These are phyloP conservation scores for Clavispora fructus DNA, from an alignment of 805 yeast species.

Conservation along the genomic window DNA sequence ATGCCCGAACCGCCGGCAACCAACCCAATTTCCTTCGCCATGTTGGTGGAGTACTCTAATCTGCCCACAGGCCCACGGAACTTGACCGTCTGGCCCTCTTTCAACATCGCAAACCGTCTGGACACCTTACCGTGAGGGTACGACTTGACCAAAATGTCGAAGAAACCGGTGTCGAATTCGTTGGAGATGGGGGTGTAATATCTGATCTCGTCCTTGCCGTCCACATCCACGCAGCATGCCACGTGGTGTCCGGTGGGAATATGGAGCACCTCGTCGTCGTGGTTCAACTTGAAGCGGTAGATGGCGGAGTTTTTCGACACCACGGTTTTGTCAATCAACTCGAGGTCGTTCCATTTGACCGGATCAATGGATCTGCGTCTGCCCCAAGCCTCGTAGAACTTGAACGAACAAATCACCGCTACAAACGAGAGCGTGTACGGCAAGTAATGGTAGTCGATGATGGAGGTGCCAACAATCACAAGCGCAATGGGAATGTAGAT, in stretches of 20 bases:
- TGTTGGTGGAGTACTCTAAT: conserved; percentile 52
- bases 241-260: conserved; percentile 75
- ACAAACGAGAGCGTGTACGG: conserved; percentile 40
- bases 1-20: conserved; percentile 88
- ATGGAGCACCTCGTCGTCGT: conserved; percentile 55
- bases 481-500: conserved; percentile 65
- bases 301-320: conserved; percentile 68
- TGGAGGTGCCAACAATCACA: conserved; percentile 53
- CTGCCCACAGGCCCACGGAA: conserved; percentile 81
- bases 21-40: conserved; percentile 59
- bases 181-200: conserved; percentile 76
- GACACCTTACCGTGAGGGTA: conserved; percentile 70
- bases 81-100: conserved; percentile 59
- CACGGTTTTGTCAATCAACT: conserved; percentile 68
- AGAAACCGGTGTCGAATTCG: conserved; percentile 63
- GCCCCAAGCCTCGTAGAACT: conserved; percentile 36
- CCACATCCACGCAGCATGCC: conserved; percentile 49
- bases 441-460: conserved; percentile 47
- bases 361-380: conserved; percentile 43
- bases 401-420: conserved; percentile 27
- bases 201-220: conserved; percentile 52
- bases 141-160: conserved; percentile 73
- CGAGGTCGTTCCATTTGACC: conserved; percentile 59
- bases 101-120: conserved; percentile 56
- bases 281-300: conserved; percentile 62